Evolutionary conservation across 164 flowering plant genomes (phyloP).

Genomic region (Vitis rupestris): DNA sequence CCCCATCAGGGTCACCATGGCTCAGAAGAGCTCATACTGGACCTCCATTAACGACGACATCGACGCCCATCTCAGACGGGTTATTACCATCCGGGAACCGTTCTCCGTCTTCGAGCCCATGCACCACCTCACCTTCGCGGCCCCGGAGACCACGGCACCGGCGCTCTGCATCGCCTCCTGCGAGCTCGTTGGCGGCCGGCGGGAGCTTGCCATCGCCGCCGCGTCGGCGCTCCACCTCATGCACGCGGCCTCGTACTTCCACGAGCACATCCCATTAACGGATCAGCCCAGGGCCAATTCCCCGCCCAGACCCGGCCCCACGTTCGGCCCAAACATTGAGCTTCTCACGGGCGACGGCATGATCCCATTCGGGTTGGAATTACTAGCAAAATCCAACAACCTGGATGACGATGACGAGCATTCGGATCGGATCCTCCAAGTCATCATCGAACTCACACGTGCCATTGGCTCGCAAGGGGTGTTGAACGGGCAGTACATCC

Average conservation of each 20-base stretch:
- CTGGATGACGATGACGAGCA: constrained; percentile 10
- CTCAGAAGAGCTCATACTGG: constrained; percentile 36
- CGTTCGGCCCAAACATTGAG: constrained; percentile 40
- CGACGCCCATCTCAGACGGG: constrained; percentile 37
- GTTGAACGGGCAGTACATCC: constrained; percentile 34
- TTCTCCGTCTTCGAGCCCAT: constrained; percentile 53
- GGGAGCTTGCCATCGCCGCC: constrained; percentile 49
- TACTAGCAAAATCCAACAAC: constrained; percentile 36
- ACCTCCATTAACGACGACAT: constrained; percentile 39
- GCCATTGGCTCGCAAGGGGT: constrained; percentile 54
- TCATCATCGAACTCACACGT: constrained; percentile 48
- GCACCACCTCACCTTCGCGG: constrained; percentile 50
- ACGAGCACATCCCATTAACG: constrained; percentile 36
- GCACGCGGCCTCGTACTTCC: constrained; percentile 44
- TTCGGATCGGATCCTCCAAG: constrained; percentile 41
- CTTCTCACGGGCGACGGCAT: constrained; percentile 55
- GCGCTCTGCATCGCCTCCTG: constrained; percentile 61
- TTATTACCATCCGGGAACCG: constrained; percentile 39
- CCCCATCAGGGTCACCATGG: constrained; percentile 18
- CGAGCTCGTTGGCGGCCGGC: constrained; percentile 63
- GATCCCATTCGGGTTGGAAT: constrained; percentile 48
- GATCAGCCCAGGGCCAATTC: constrained; percentile 23
- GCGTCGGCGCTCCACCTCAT: constrained; percentile 63
- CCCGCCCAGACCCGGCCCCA: constrained; percentile 9
- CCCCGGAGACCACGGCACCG: constrained; percentile 54